Conservation (phyloP, 2,329 filamentous ascomycete genomes). For the Beauveria bassiana region DNA sequence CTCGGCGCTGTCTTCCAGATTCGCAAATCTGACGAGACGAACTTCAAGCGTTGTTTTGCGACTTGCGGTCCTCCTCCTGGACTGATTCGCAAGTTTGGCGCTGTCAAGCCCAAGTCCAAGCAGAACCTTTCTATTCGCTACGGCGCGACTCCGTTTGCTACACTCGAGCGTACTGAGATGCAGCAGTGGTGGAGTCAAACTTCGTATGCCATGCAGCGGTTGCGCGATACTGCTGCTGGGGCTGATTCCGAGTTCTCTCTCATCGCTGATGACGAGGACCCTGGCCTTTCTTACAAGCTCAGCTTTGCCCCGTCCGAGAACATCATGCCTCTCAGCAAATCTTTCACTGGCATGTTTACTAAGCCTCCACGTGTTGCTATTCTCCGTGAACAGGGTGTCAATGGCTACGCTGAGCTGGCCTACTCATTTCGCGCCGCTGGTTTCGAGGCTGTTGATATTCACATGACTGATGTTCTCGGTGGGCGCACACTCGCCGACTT, state of each 20-base stretch:
- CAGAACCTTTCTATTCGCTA: conserved; percentile 73
- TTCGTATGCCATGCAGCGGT: conserved; percentile 82
- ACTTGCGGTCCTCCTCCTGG: conserved; percentile 79
- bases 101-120: conserved; percentile 59
- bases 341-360: conserved; percentile 44
- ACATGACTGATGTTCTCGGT: conserved; percentile 88
- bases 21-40: conserved; percentile 71
- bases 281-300: conserved; percentile 77
- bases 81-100: conserved; percentile 76
- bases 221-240: conserved; percentile 80
- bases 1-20: conserved; percentile 95
- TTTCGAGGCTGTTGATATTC: conserved; percentile 86
- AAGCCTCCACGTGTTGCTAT: conserved; percentile 74
- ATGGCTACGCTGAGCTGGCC: conserved; percentile 95
- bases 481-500: conserved; percentile 76
- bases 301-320: conserved; percentile 73
- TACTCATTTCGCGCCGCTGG: conserved; percentile 89
- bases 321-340: conserved; percentile 52
- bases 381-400: conserved; percentile 89
- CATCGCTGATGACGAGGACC: conserved; percentile 67
- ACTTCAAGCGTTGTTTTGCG: conserved; percentile 84
- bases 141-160: conserved; percentile 59
- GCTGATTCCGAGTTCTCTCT: conserved; percentile 76
- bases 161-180: conserved; percentile 61
- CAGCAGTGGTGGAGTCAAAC: conserved; percentile 86